Base-by-base conservation (phyloP, 768 basidiomycete genomes). In the Tulasnella calospora region DNA sequence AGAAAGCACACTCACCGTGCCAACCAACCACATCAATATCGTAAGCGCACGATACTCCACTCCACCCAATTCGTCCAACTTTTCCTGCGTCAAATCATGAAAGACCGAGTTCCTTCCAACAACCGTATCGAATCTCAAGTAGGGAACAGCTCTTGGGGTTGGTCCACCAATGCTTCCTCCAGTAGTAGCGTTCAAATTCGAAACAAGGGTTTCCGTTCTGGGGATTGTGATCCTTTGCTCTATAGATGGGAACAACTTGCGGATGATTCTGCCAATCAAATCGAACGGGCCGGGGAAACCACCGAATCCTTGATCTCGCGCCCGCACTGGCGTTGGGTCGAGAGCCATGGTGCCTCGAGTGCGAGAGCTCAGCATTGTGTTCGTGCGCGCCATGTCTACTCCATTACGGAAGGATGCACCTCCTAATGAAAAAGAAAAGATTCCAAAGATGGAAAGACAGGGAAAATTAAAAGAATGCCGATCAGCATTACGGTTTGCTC, bases 51-150 rank as follows among this genome's bases (percentile, higher is more conserved):
- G 88, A 82, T 94, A 99, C 83, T 99, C 97, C 9, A 98, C 92
- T 27, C 97, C 96, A 5, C 96, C 96, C 6, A 99, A 85, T 83
- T 98, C 95, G 81, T 97, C 95, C 81, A 94, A 85, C 82, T 98
- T 93, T 71, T 95, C 94, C 27, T 89, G 87, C 0, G 91, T 93
- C 75, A 97, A 84, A 30, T 83, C 80, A 84, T 86, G 83, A 80
- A 88, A 88, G 80, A 80, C 78, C n/a, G 73, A 80, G 36, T 77
- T 75, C 67, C 78, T 47, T 0, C 82, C 82, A 15, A 83, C 83
- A n/a, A 82, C 78, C 10, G 94, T 93, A 69, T 94, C 90, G 82
- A 98, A 98, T 1, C 91, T 88, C 78, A 98, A 91, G 83, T 98
- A 98, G 0, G 92, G 86, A 2, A 92, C 95, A 0, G 84, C 82